Conservation (phyloP, 2,329 filamentous ascomycete species). For the Raffaelea arxii region DNA sequence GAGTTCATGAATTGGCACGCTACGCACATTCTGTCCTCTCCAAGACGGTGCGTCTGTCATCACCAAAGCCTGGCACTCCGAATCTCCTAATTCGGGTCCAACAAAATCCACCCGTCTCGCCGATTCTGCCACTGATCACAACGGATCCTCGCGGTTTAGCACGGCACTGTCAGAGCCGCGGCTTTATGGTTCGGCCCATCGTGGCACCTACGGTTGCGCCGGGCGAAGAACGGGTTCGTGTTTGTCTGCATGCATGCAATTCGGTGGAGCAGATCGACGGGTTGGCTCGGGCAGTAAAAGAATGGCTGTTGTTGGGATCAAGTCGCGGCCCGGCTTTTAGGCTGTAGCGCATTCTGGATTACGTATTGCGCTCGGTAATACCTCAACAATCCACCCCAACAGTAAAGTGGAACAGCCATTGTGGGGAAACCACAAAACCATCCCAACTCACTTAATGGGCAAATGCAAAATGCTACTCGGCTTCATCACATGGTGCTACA, state of each 20-base stretch:
- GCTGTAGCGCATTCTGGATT: no score
- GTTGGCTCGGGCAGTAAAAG: not conserved
- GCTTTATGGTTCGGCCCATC: slow-evolving; percentile 54
- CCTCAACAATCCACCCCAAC: no score
- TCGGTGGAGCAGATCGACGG: not conserved
- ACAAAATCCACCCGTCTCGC: not conserved
- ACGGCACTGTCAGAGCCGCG: slow-evolving; percentile 44
- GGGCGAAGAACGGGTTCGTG: slow-evolving; percentile 52
- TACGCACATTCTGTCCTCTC: not conserved
- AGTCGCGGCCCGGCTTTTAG: no score
- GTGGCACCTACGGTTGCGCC: slow-evolving; percentile 58
- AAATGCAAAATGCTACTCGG: no score
- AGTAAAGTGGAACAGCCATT: no score
- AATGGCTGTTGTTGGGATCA: not conserved
- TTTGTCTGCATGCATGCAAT: slow-evolving; percentile 20
- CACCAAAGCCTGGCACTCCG: not conserved
- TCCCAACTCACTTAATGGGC: no score
- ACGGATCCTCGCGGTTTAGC: slow-evolving; percentile 48
- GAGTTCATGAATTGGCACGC: not conserved
- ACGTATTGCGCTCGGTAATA: no score
- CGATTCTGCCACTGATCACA: slow-evolving; percentile 28
- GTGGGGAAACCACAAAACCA: no score
- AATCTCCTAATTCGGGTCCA: not conserved
- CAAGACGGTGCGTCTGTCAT: not conserved
- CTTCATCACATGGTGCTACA: no score